Percentiles rank a stretch among this genome's conserved stretches.
phyloP scores from a whole-genome alignment of 2,329 filamentous ascomycete species.

The Aspergillus sp. region DNA sequence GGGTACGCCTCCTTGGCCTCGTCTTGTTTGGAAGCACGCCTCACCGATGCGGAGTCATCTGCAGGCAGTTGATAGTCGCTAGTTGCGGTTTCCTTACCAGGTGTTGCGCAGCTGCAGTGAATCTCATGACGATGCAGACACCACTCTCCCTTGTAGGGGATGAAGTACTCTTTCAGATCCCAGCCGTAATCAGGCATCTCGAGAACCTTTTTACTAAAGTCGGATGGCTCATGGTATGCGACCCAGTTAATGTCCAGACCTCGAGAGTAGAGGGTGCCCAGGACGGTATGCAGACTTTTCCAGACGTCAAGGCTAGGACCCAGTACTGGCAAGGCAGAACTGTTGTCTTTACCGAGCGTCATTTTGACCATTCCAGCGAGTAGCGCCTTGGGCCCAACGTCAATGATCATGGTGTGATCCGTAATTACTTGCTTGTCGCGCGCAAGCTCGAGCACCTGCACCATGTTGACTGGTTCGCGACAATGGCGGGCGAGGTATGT shows the following conservation, averaged over 20 bases:
- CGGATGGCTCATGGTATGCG: conserved; percentile 65
- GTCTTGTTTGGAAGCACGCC: background rate
- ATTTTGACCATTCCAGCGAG: conserved; percentile 68
- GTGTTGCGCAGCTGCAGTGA: background rate
- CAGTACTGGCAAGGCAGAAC: conserved; percentile 62
- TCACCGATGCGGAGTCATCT: background rate
- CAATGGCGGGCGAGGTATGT: conserved; percentile 65
- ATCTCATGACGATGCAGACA: background rate
- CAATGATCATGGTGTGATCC: conserved; percentile 68
- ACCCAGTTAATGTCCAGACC: conserved; percentile 69
- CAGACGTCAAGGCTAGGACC: conserved; percentile 54
- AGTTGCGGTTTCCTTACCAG: background rate
- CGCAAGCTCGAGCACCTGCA: conserved; percentile 59
- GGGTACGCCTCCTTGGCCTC: background rate
- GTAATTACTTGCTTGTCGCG: conserved; percentile 51
- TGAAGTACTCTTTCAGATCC: conserved; percentile 71
- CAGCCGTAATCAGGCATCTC: conserved; percentile 66
- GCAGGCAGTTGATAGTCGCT: background rate
- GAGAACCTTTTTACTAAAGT: conserved; percentile 58
- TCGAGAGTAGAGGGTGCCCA: conserved; percentile 57
- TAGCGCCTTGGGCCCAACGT: conserved; percentile 71
- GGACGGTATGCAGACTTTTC: conserved; percentile 62
- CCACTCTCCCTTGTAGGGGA: conserved; percentile 53
- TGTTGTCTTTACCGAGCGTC: conserved; percentile 56
- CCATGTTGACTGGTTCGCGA: conserved; percentile 69